Evolutionary conservation across 73 alveolate genomes (phyloP).

Genomic region (Stentor roeselii): DNA sequence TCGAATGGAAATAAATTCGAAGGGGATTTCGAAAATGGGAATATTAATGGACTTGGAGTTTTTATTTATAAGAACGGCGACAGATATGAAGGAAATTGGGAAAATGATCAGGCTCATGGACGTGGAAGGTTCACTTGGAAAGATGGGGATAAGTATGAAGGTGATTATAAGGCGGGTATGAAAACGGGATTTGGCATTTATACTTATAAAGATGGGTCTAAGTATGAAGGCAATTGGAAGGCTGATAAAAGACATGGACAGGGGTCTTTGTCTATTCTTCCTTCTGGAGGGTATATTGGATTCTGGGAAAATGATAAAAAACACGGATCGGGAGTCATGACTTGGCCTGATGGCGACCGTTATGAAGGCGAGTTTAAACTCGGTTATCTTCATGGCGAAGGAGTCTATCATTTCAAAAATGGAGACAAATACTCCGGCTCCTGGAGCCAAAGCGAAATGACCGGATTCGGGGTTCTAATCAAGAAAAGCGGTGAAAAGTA

Average conservation of each 20-base stretch:
- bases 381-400: neutral
- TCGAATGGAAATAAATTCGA: constrained; percentile 46
- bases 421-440: neutral
- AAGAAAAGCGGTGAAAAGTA: neutral
- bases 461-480: neutral
- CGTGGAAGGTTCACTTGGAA: constrained; percentile 97
- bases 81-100: constrained; percentile 97
- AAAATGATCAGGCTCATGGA: constrained; percentile 86
- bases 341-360: constrained; percentile 36
- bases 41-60: neutral
- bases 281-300: too few species aligned
- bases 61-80: constrained; percentile 47
- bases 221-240: constrained; percentile 97
- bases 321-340: constrained; percentile 62
- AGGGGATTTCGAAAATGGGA: neutral
- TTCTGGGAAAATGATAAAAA: constrained; percentile 38
- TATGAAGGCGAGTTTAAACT: neutral
- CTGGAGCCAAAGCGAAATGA: neutral
- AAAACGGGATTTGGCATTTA: constrained; percentile 97
- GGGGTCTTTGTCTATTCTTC: constrained; percentile 88
- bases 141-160: constrained; percentile 96
- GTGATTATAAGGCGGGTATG: constrained; percentile 92
- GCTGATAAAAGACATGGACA: constrained; percentile 90
- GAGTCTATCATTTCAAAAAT: neutral
- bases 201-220: constrained; percentile 92